Conservation (phyloP, 768 basidiomycete genomes). For the Lanmaoa pseudosensibilis region DNA sequence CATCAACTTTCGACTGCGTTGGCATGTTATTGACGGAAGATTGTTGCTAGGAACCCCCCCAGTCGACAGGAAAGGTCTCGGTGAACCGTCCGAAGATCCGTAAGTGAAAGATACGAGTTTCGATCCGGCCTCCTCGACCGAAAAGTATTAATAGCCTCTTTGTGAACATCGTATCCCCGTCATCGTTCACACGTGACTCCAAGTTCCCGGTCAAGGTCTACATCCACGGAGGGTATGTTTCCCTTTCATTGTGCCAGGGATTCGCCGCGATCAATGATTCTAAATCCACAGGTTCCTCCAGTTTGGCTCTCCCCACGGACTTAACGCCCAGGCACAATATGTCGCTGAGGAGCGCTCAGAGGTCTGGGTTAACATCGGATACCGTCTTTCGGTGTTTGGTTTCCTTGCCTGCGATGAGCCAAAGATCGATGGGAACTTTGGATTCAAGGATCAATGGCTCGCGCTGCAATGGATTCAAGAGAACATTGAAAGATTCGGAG, state of each 20-base stretch:
- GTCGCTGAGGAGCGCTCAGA: slow-evolving; percentile 62
- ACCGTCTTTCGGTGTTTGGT: slow-evolving; percentile 74
- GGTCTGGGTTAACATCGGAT: slow-evolving; percentile 77
- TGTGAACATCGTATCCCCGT: slow-evolving; percentile 62
- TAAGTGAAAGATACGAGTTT: slow-evolving; percentile 25
- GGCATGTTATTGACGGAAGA: background rate
- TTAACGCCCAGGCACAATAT: slow-evolving; percentile 64
- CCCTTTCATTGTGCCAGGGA: background rate
- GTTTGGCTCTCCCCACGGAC: slow-evolving; percentile 70
- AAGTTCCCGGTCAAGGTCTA: slow-evolving; percentile 69
- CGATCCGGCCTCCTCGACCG: background rate
- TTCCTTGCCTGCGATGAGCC: slow-evolving; percentile 70
- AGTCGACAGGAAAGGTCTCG: slow-evolving; percentile 63
- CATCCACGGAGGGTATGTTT: slow-evolving; percentile 69
- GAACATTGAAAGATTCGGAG: slow-evolving; percentile 70
- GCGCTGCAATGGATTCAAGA: slow-evolving; percentile 70
- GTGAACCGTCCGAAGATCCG: slow-evolving; percentile 71
- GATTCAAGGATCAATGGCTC: slow-evolving; percentile 84
- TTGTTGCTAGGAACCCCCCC: slow-evolving; percentile 41
- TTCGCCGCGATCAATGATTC: background rate
- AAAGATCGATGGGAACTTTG: slow-evolving; percentile 67
- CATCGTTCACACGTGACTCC: slow-evolving; percentile 39
- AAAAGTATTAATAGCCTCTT: slow-evolving; percentile 46
- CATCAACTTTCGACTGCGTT: background rate
- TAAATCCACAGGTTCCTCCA: slow-evolving; percentile 61